A percentile compares a stretch with the other conserved stretches of the same genome.
These are phyloP conservation scores for Suillus tomentosus DNA, from an alignment of 768 basidiomycete species.

Conservation along the genomic window DNA sequence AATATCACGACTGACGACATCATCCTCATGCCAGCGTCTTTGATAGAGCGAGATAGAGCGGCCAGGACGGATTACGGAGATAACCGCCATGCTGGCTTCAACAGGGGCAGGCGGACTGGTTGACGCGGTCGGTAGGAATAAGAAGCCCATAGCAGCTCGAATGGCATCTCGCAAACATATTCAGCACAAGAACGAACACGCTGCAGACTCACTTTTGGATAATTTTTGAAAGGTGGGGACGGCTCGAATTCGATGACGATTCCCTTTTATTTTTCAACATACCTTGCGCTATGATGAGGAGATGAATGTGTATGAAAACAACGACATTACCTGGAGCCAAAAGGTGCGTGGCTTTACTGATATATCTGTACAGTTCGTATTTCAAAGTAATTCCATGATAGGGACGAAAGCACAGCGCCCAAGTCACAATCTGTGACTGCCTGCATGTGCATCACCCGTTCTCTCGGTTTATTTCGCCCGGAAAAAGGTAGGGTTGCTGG, in stretches of 20 bases:
- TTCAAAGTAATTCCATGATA: slow-evolving; percentile 1
- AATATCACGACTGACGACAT: no score
- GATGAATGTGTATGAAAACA: neutral
- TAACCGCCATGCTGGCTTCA: no score
- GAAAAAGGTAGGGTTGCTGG: no score
- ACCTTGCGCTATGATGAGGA: neutral
- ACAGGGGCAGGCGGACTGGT: neutral
- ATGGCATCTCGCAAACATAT: neutral
- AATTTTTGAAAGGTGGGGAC: neutral
- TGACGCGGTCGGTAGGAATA: neutral
- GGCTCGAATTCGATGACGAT: neutral
- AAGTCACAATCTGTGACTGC: no score
- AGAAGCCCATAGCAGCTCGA: neutral
- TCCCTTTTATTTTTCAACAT: neutral
- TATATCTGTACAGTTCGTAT: neutral
- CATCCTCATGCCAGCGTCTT: no score
- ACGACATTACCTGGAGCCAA: neutral
- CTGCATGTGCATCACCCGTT: no score
- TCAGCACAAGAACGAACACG: neutral
- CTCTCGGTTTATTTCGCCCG: no score
- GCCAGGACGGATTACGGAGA: no score
- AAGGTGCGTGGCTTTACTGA: neutral
- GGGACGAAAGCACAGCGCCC: neutral
- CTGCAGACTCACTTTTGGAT: neutral
- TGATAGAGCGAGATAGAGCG: no score